phyloP scores from a whole-genome alignment of 441 rosid species.

The Pelargonium cotyledonis region DNA sequence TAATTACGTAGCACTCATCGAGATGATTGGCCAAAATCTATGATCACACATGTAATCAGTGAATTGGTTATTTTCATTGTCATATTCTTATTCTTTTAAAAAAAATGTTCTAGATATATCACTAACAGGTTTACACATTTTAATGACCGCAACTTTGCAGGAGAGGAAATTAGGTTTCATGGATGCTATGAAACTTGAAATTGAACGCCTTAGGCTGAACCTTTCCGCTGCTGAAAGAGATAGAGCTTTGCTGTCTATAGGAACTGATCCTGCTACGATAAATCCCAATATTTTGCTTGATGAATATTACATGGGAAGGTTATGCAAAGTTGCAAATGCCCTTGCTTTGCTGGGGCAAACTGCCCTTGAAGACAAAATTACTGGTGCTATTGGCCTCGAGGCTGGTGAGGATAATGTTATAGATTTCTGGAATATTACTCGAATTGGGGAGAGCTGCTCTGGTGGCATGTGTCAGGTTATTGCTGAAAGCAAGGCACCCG shows the following conservation, averaged over 20 bases:
- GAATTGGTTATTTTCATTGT: background rate
- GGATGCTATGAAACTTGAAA: slow-evolving; percentile 88
- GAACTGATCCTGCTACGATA: slow-evolving; percentile 88
- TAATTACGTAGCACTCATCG: background rate
- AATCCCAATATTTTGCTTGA: slow-evolving; percentile 75
- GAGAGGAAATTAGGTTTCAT: slow-evolving; percentile 54
- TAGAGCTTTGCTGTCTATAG: slow-evolving; percentile 78
- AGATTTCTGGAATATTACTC: slow-evolving; percentile 76
- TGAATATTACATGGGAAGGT: slow-evolving; percentile 61
- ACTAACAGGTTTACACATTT: background rate
- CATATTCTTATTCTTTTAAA: background rate
- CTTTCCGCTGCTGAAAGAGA: slow-evolving; percentile 97
- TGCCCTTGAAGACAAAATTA: slow-evolving; percentile 73
- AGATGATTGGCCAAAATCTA: background rate
- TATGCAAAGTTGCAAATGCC: slow-evolving; percentile 63
- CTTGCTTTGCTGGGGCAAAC: slow-evolving; percentile 84
- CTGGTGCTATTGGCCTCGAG: slow-evolving; percentile 75
- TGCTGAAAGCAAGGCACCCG: slow-evolving; percentile 42
- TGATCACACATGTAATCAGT: background rate
- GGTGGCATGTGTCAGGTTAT: slow-evolving; percentile 64
- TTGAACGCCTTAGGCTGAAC: slow-evolving; percentile 75
- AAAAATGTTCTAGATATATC: background rate
- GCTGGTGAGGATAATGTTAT: slow-evolving; percentile 43
- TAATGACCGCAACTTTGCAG: slow-evolving; percentile 37
- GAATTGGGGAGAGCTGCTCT: slow-evolving; percentile 57